These are phyloP conservation scores for Escovopsis sp. DNA, from an alignment of 2,329 filamentous ascomycete species.

Conservation along the genomic window DNA sequence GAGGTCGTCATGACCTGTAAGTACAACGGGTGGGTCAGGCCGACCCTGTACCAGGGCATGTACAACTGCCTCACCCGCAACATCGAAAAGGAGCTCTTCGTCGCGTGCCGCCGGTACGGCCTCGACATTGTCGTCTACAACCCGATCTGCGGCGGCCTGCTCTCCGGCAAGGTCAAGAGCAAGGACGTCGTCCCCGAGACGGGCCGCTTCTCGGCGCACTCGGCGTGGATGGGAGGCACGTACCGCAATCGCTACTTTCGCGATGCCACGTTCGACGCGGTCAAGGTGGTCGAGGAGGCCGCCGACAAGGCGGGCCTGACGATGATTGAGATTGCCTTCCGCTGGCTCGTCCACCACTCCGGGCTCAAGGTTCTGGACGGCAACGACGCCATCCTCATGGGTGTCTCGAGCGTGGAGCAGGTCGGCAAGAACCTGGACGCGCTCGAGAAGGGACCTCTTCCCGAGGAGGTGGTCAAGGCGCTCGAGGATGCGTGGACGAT, in stretches of 20 bases:
- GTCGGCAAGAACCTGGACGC: conserved; percentile 41
- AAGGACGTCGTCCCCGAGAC: conserved; percentile 45
- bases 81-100: conserved; percentile 61
- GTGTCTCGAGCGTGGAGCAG: conserved; percentile 42
- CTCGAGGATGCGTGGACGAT: conserved; percentile 66
- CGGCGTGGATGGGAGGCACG: conserved; percentile 33
- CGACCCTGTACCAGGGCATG: conserved; percentile 78
- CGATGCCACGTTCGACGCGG: conserved; percentile 46
- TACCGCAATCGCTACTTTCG: conserved; percentile 62
- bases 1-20: conserved; percentile 71
- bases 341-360: conserved; percentile 63
- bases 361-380: conserved; percentile 35
- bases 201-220: conserved; percentile 53
- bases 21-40: conserved; percentile 66
- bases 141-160: conserved; percentile 25
- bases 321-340: conserved; percentile 57
- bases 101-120: conserved; percentile 34
- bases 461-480: conserved; percentile 58
- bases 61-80: conserved; percentile 68
- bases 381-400: conserved; percentile 46
- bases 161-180: conserved; percentile 66
- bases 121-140: conserved; percentile 7
- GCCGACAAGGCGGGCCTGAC: conserved; percentile 53
- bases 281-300: conserved; percentile 53
- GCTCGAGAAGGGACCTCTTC: conserved; percentile 56